Conservation (phyloP, 768 basidiomycete genomes). For the Crucibulum laeve region DNA sequence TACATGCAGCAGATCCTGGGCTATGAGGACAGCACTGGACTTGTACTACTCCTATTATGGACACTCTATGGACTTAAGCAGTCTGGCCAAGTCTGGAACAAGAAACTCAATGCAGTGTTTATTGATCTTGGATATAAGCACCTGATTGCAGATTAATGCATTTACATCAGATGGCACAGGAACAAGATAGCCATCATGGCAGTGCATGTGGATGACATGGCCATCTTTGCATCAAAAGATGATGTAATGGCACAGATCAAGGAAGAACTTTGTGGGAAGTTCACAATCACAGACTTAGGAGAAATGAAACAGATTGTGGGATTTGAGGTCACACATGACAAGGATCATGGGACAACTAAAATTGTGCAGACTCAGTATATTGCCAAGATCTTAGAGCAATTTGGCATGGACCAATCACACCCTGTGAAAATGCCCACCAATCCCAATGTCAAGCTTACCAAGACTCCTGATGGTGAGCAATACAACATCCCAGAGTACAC, state of each 20-base stretch:
- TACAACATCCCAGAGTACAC: too few relatives aligned
- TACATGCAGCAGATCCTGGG: conserved; percentile 1
- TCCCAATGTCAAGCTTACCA: neutral
- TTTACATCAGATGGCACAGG: neutral
- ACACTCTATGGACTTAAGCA: neutral
- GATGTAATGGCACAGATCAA: neutral
- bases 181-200: neutral
- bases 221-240: too few relatives aligned
- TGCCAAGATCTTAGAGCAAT: neutral
- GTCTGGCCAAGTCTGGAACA: neutral
- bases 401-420: neutral
- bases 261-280: neutral
- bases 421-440: neutral
- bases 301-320: too few relatives aligned
- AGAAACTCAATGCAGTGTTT: neutral
- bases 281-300: neutral
- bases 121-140: neutral
- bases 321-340: too few relatives aligned
- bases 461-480: neutral
- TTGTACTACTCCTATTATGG: neutral
- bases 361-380: neutral
- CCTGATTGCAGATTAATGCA: neutral
- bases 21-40: neutral
- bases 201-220: neutral
- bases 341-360: too few relatives aligned